These are phyloP conservation scores for Peniophora sp. DNA, from an alignment of 1,284 basidiomycete genomes.

Conservation along the genomic window DNA sequence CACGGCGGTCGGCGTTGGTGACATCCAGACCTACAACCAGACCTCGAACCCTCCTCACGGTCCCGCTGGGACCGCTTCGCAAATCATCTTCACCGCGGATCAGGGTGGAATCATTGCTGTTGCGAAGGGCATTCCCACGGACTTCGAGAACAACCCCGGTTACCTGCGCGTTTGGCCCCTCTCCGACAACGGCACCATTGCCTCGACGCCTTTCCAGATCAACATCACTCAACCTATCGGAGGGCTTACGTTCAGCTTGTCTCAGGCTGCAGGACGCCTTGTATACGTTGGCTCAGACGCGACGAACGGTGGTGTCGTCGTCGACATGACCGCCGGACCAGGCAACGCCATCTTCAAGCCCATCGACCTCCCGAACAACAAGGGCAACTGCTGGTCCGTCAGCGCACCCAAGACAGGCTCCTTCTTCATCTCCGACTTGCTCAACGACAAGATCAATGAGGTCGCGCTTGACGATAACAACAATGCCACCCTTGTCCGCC, in stretches of 20 bases:
- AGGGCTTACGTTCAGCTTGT: no score
- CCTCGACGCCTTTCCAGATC: not conserved
- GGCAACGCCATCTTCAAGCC: constrained; percentile 5
- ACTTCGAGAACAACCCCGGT: not conserved
- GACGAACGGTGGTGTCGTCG: constrained; percentile 36
- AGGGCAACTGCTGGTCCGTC: constrained; percentile 40
- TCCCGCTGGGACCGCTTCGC: not conserved
- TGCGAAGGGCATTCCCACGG: constrained; percentile 12
- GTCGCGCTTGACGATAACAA: constrained; percentile 27
- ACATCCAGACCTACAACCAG: constrained; percentile 20
- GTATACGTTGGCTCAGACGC: constrained; percentile 33
- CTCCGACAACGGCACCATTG: not conserved
- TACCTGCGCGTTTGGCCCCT: not conserved
- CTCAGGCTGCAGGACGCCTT: not conserved
- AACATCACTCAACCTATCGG: no score
- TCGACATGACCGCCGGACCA: constrained; percentile 25
- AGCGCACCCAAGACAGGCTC: constrained; percentile 38
- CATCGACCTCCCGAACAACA: constrained; percentile 30
- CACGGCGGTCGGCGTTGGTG: no score
- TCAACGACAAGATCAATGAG: constrained; percentile 35
- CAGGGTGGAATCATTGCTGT: not conserved
- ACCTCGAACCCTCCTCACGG: not conserved
- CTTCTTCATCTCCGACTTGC: constrained; percentile 42
- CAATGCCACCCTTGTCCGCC: no score
- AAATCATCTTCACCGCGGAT: not conserved